Evolutionary conservation across 768 basidiomycete genomes (phyloP).

Genomic region (Boletus reticulatus): DNA sequence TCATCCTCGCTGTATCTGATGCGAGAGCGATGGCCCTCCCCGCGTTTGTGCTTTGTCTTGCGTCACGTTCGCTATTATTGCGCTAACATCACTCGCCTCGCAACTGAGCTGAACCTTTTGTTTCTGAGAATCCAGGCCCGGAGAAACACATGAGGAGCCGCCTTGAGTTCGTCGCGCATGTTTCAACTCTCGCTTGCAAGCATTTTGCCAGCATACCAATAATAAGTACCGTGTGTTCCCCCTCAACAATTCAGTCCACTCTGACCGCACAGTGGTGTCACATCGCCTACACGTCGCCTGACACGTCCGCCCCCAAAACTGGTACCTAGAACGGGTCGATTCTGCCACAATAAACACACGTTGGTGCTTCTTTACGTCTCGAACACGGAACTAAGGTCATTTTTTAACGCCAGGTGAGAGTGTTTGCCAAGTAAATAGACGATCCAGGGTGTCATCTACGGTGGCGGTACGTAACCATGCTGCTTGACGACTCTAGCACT

Average conservation of each 20-base stretch:
- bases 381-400: background rate
- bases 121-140: background rate
- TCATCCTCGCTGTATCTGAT: background rate
- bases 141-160: background rate
- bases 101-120: background rate
- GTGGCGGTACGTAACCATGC: background rate
- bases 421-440: background rate
- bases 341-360: background rate
- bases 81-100: too few relatives aligned
- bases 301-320: background rate
- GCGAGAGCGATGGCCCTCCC: background rate
- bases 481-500: background rate
- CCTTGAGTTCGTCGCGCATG: background rate
- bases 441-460: background rate
- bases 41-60: background rate
- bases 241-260: background rate
- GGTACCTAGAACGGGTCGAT: background rate
- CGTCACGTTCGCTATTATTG: background rate
- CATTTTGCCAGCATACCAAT: background rate
- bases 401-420: background rate
- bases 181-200: constrained; percentile 6
- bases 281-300: background rate
- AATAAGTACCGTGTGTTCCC: background rate
- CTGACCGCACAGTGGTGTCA: background rate
- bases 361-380: background rate